These are phyloP conservation scores for Amphirosellinia nigrospora DNA, from an alignment of 495 filamentous ascomycete genomes.

Conservation along the genomic window DNA sequence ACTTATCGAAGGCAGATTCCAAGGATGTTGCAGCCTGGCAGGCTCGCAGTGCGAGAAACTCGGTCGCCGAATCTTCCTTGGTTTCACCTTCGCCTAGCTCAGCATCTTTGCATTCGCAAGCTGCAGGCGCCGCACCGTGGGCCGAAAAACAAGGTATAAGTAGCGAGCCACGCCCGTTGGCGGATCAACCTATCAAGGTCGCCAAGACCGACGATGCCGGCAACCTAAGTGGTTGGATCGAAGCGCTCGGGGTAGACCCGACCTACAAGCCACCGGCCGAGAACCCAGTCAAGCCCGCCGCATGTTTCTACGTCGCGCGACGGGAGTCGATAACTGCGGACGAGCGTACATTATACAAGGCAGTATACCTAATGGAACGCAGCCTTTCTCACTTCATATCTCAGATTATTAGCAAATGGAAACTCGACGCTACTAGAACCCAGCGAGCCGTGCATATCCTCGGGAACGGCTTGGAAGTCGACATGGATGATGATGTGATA, in stretches of 20 bases:
- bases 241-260: conserved; percentile 87
- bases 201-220: conserved; percentile 56
- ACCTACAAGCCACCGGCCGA: conserved; percentile 83
- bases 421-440: conserved; percentile 73
- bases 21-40: conserved; percentile 61
- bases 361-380: conserved; percentile 82
- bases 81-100: conserved; percentile 77
- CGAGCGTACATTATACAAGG: conserved; percentile 74
- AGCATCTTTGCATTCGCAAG: conserved; percentile 62
- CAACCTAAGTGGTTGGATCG: conserved; percentile 78
- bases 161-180: conserved; percentile 43
- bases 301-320: conserved; percentile 85
- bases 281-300: conserved; percentile 70
- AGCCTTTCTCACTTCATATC: conserved; percentile 72
- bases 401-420: conserved; percentile 76
- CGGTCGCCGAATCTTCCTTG: conserved; percentile 61
- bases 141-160: conserved; percentile 44
- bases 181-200: conserved; percentile 59
- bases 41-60: conserved; percentile 59
- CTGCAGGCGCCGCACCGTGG: conserved; percentile 46
- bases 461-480: conserved; percentile 74
- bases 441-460: conserved; percentile 73
- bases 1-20: conserved; percentile 63
- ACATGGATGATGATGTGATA: conserved; percentile 90
- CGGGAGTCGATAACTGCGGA: conserved; percentile 57